Percentiles rank a stretch among this genome's conserved stretches.
Evolutionary conservation across 1,139 yeast genomes (phyloP).

Genomic region (Zygosaccharomyces pseudobailii): DNA sequence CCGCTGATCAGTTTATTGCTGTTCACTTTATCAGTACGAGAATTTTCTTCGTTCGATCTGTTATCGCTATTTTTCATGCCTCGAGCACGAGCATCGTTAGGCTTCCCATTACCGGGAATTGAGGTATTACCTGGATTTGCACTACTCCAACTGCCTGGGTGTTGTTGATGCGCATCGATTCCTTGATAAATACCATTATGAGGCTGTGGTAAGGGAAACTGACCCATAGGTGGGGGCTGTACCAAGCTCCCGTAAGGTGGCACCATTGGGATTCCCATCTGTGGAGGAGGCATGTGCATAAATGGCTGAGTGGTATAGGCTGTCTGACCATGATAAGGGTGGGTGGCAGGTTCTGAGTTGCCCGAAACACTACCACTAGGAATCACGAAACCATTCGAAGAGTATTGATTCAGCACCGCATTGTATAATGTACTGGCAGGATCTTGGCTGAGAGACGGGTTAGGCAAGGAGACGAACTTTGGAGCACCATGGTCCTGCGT

Average conservation of each 20-base stretch:
- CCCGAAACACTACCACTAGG: conserved; percentile 3
- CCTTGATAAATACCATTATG: conserved; percentile 4
- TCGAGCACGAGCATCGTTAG: not conserved
- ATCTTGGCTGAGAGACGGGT: conserved; percentile 4
- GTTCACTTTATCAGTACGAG: not conserved
- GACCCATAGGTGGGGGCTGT: conserved; percentile 11
- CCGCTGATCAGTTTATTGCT: not conserved
- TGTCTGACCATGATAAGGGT: conserved; percentile 25
- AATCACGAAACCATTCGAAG: conserved; percentile 3
- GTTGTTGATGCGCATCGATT: conserved; percentile 19
- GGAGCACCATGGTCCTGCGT: not conserved
- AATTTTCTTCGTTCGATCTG: not conserved
- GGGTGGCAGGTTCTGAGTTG: conserved; percentile 11
- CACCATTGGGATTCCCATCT: conserved; percentile 23
- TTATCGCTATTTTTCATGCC: no score
- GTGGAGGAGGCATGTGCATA: conserved; percentile 23
- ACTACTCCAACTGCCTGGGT: conserved; percentile 32
- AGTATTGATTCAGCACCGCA: conserved; percentile 32
- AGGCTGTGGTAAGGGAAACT: conserved; percentile 13
- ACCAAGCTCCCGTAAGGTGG: conserved; percentile 27
- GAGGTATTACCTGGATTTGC: conserved; percentile 2
- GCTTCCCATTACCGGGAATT: not conserved
- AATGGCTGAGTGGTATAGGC: conserved; percentile 27
- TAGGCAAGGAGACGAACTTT: not conserved
- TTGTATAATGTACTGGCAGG: conserved; percentile 34